phyloP scores from a whole-genome alignment of 441 rosid genomes.

The Eruca vesicaria region DNA sequence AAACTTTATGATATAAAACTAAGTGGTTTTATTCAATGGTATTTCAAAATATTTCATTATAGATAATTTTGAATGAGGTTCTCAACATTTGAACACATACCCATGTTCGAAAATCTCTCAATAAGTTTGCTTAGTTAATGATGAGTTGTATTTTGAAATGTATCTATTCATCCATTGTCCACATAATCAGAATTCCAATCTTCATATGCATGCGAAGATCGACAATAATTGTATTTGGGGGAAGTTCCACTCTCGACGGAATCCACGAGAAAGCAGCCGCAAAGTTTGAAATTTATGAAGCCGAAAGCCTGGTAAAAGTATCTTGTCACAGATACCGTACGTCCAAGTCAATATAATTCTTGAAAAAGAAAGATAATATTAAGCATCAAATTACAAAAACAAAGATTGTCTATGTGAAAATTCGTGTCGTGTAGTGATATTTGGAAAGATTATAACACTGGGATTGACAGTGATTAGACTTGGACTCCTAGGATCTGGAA shows the following conservation, averaged over 20 bases:
- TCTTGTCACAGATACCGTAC: constrained; percentile 18
- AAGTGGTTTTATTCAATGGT: too few species aligned
- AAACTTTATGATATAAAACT: too few species aligned
- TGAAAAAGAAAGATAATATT: background rate
- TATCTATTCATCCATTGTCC: background rate
- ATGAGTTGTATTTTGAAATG: too few species aligned
- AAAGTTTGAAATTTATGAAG: constrained; percentile 20
- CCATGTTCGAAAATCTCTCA: too few species aligned
- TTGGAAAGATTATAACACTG: background rate
- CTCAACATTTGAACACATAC: too few species aligned
- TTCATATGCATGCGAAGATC: constrained; percentile 32
- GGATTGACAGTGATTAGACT: background rate
- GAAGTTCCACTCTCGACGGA: constrained; percentile 25
- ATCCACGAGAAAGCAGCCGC: constrained; percentile 32
- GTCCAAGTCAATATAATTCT: constrained; percentile 17
- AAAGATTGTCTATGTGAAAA: background rate
- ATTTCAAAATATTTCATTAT: too few species aligned
- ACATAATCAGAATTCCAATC: background rate
- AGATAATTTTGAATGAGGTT: too few species aligned
- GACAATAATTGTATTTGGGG: constrained; percentile 9
- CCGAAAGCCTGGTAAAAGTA: constrained; percentile 28
- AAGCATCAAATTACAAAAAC: background rate
- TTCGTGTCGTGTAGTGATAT: background rate
- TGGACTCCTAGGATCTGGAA: background rate
- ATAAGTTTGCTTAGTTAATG: too few species aligned